Percentiles rank a stretch among this genome's conserved stretches.
Conservation (phyloP, 2,329 filamentous ascomycete genomes). For the Teratosphaeria viscida region DNA sequence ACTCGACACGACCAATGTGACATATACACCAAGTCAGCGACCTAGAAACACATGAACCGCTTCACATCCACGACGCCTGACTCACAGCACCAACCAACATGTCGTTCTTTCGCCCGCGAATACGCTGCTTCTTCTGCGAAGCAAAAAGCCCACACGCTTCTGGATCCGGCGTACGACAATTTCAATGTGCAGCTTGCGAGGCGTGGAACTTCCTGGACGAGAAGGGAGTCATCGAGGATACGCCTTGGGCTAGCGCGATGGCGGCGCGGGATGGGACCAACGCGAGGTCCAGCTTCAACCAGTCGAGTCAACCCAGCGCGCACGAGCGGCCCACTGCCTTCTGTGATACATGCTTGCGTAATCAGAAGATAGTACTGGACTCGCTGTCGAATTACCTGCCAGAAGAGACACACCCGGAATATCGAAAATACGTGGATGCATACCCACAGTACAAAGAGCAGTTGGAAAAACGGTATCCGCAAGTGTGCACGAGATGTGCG, state of each 20-base stretch:
- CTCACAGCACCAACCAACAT: background rate
- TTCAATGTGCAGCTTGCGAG: conserved; percentile 68
- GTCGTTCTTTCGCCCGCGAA: conserved; percentile 14
- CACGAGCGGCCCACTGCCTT: conserved; percentile 34
- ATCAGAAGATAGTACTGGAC: conserved; percentile 71
- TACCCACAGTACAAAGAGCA: conserved; percentile 60
- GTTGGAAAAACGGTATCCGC: conserved; percentile 76
- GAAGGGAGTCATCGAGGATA: conserved; percentile 84
- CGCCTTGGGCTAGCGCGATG: conserved; percentile 48
- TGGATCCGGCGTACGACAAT: conserved; percentile 51
- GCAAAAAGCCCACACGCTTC: conserved; percentile 51
- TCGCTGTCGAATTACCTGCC: conserved; percentile 73
- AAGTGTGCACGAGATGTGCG: conserved; percentile 74
- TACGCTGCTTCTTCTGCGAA: conserved; percentile 73
- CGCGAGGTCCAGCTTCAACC: conserved; percentile 18
- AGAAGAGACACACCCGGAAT: conserved; percentile 53
- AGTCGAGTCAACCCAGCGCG: conserved; percentile 26
- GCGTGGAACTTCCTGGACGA: conserved; percentile 83
- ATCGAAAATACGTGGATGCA: conserved; percentile 55
- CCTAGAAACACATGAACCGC: background rate
- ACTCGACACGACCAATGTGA: background rate
- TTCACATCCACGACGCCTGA: background rate
- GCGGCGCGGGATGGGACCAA: conserved; percentile 8
- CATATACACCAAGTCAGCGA: background rate
- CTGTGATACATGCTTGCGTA: conserved; percentile 74